Conservation (phyloP, 2,329 filamentous ascomycete species). For the Elsinoe necatrix region DNA sequence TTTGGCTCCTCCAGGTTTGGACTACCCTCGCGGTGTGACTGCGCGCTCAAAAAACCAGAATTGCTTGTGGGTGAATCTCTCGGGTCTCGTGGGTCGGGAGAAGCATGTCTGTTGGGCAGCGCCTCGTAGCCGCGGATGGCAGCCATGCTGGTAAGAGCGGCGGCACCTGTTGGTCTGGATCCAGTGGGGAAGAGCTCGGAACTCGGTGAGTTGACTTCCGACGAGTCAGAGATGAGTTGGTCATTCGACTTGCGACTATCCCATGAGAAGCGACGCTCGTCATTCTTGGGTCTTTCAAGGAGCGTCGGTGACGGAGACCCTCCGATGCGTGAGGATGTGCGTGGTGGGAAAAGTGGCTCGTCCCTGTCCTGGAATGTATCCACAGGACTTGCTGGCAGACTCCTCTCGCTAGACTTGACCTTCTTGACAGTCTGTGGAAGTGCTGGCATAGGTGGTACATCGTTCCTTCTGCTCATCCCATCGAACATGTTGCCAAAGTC, state of each 20-base stretch:
- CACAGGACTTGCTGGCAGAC: constrained; percentile 1
- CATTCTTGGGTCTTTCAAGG: constrained; percentile 2
- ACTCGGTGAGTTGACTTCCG: constrained; percentile 12
- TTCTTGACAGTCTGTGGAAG: constrained; percentile 15
- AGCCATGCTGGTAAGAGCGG: constrained; percentile 15
- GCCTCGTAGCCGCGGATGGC: constrained; percentile 17
- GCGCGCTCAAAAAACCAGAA: constrained; percentile 11
- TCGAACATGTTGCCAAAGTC: constrained; percentile 31
- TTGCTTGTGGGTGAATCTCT: constrained; percentile 16
- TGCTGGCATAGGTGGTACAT: constrained; percentile 21
- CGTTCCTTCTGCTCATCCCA: constrained; percentile 20
- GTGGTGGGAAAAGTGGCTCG: constrained; percentile 28
- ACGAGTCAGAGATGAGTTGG: constrained; percentile 21
- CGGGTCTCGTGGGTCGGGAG: constrained; percentile 13
- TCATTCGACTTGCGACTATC: constrained; percentile 27
- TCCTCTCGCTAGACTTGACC: constrained; percentile 9
- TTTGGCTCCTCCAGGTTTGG: constrained; percentile 12
- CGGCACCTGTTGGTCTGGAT: constrained; percentile 14
- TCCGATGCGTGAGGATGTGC: constrained; percentile 25
- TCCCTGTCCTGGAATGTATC: constrained; percentile 23
- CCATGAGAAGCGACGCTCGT: constrained; percentile 27
- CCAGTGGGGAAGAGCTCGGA: constrained; percentile 15
- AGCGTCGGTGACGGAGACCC: constrained; percentile 22
- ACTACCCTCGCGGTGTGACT: constrained; percentile 14
- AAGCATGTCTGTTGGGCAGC: constrained; percentile 17